phyloP scores from a whole-genome alignment of 2,329 filamentous ascomycete genomes.

The Alternaria rosae region DNA sequence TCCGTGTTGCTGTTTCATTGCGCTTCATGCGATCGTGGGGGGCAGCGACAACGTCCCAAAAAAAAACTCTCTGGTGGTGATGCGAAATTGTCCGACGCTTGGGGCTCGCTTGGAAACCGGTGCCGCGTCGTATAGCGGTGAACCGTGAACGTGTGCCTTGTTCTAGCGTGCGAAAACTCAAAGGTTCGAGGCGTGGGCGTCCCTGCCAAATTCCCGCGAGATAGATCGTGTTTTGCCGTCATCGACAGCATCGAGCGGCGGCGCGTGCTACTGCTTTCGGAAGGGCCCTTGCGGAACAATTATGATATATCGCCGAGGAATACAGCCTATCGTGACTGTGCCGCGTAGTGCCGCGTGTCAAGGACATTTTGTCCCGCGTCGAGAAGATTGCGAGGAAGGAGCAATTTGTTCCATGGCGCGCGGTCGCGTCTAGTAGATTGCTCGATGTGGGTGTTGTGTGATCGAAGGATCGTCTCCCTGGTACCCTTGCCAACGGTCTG shows the following conservation, averaged over 20 bases:
- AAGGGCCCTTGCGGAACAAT: constrained; percentile 5
- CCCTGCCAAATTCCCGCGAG: constrained; percentile 11
- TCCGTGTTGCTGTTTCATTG: constrained; percentile 16
- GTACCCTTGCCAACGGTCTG: constrained; percentile 13
- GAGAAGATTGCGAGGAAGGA: constrained; percentile 1
- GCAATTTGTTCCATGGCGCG: not conserved
- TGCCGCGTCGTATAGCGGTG: not conserved
- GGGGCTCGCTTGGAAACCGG: not conserved
- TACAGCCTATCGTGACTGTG: constrained; percentile 7
- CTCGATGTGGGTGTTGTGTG: constrained; percentile 6
- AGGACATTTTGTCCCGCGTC: not conserved
- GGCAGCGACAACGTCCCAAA: not conserved
- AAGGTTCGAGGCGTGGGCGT: constrained; percentile 9
- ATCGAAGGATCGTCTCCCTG: not conserved
- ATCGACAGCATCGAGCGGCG: constrained; percentile 3
- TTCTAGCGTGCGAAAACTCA: constrained; percentile 3
- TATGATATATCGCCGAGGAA: constrained; percentile 5
- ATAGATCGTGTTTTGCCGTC: constrained; percentile 15
- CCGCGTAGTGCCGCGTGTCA: constrained; percentile 10
- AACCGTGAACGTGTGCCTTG: constrained; percentile 7
- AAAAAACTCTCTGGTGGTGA: not conserved
- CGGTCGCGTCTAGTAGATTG: constrained; percentile 1
- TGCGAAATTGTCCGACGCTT: constrained; percentile 10
- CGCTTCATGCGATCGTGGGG: constrained; percentile 14
- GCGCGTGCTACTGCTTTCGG: constrained; percentile 5